Evolutionary conservation across 73 alveolate genomes (phyloP).

Genomic region (Paramecium sonneborni): DNA sequence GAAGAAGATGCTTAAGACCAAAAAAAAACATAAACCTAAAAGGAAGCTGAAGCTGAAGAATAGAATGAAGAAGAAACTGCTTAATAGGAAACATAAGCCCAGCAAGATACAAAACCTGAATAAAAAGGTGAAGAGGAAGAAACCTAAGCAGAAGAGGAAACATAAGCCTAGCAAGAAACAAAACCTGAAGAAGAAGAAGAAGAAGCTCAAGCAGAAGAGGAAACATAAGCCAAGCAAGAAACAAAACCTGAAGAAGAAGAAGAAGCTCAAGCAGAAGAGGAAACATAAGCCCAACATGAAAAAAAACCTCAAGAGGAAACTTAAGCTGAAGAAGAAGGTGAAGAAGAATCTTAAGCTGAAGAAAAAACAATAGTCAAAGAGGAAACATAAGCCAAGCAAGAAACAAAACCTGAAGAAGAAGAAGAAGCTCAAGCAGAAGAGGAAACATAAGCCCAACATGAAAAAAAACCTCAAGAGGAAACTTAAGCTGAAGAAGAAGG

Average conservation of each 20-base stretch:
- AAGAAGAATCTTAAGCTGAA: not conserved
- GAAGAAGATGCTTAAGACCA: too few species aligned
- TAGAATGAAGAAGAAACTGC: too few species aligned
- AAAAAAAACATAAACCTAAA: too few species aligned
- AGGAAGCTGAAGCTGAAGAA: too few species aligned
- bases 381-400: not conserved
- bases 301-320: not conserved
- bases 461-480: not conserved
- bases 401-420: not conserved
- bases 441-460: not conserved
- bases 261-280: not conserved
- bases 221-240: too few species aligned
- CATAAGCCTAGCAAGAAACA: not conserved
- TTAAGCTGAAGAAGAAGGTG: not conserved
- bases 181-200: not conserved
- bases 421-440: not conserved
- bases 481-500: not conserved
- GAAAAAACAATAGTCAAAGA: not conserved
- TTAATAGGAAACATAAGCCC: too few species aligned
- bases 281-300: not conserved
- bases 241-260: not conserved
- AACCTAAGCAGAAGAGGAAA: not conserved
- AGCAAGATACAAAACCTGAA: too few species aligned
- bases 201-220: too few species aligned
- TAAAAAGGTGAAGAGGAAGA: too few species aligned